These are phyloP conservation scores for Penicillium decumbens DNA, from an alignment of 2,329 filamentous ascomycete genomes.

Conservation along the genomic window DNA sequence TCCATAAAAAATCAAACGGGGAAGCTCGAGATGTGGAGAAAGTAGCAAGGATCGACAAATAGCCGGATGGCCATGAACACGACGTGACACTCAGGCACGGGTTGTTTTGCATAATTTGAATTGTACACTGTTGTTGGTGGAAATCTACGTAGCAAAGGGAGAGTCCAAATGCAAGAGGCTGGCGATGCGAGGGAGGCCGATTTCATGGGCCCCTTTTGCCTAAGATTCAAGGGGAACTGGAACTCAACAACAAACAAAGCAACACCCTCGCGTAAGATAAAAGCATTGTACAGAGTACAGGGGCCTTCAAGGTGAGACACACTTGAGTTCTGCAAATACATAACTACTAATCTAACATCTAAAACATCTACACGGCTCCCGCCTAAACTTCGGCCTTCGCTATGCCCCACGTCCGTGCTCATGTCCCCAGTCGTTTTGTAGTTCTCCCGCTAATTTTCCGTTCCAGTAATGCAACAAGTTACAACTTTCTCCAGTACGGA, in stretches of 20 bases:
- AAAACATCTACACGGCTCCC: background rate
- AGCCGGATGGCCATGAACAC: background rate
- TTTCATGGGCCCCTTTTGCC: background rate
- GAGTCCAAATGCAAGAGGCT: background rate
- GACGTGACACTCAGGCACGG: background rate
- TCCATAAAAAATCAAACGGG: background rate
- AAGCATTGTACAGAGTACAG: background rate
- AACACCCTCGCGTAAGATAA: background rate
- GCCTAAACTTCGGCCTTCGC: constrained; percentile 5
- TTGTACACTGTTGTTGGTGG: background rate
- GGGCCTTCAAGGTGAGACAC: background rate
- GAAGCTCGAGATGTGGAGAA: constrained; percentile 8
- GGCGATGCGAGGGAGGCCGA: background rate
- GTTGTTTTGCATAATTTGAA: background rate
- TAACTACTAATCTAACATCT: too few species aligned
- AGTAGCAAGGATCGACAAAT: constrained; percentile 4
- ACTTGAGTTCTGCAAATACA: background rate
- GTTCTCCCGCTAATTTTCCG: background rate
- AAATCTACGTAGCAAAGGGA: background rate
- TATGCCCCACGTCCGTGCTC: background rate
- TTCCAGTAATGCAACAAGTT: background rate
- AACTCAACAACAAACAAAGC: background rate
- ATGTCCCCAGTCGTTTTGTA: background rate
- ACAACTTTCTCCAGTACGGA: too few species aligned
- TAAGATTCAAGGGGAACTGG: background rate